Evolutionary conservation across 345 rosid species (phyloP).

Genomic region (Boechera retrofracta): DNA sequence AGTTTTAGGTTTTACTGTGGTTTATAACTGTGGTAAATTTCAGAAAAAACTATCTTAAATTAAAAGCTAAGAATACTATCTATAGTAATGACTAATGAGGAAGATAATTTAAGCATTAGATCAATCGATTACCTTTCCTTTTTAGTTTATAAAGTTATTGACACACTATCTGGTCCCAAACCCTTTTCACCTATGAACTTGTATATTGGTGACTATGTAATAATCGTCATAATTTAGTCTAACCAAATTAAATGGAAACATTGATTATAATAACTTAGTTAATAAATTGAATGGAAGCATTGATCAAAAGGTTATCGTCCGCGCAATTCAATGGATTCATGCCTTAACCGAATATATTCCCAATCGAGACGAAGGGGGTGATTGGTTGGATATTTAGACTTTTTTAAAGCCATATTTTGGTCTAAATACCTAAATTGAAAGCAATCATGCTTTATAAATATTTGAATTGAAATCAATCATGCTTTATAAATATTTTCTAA

Average conservation of each 20-base stretch:
- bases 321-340: not conserved
- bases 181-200: slow-evolving; percentile 37
- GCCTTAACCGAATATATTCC: not conserved
- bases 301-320: not conserved
- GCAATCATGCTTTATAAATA: too few relatives aligned
- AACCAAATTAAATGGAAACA: slow-evolving; percentile 1
- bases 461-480: too few relatives aligned
- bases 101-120: slow-evolving; percentile 29
- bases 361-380: too few relatives aligned
- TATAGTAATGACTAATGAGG: slow-evolving; percentile 34
- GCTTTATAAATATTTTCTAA: too few relatives aligned
- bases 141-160: slow-evolving; percentile 27
- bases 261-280: slow-evolving; percentile 11
- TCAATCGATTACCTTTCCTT: slow-evolving; percentile 33
- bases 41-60: slow-evolving; percentile 19
- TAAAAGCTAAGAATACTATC: slow-evolving; percentile 43
- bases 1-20: not conserved
- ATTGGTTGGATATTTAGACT: too few relatives aligned
- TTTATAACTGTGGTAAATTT: slow-evolving; percentile 3
- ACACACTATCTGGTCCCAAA: slow-evolving; percentile 38
- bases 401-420: too few relatives aligned
- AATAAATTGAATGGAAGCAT: slow-evolving; percentile 1
- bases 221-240: slow-evolving; percentile 32
- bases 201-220: slow-evolving; percentile 31
- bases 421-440: too few relatives aligned